These are phyloP conservation scores for Penicillium rolfsii DNA, from an alignment of 2,329 filamentous ascomycete genomes.

Conservation along the genomic window DNA sequence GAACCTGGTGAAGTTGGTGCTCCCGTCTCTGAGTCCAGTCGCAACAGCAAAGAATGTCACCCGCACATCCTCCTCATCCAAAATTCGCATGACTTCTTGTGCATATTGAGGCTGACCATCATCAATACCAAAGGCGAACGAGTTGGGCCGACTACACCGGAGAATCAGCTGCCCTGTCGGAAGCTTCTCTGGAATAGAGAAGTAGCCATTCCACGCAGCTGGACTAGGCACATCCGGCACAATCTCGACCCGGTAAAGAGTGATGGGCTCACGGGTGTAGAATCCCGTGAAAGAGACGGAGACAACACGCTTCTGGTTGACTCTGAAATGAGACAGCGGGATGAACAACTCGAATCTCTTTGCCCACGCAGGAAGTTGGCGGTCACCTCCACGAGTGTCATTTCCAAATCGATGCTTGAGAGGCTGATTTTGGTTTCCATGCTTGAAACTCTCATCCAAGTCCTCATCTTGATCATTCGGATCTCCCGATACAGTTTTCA, in stretches of 20 bases:
- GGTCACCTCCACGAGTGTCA: background rate
- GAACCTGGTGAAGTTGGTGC: constrained; percentile 64
- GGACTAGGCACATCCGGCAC: constrained; percentile 56
- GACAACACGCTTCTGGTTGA: constrained; percentile 59
- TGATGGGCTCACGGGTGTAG: constrained; percentile 56
- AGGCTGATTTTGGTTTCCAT: background rate
- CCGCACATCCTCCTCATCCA: constrained; percentile 64
- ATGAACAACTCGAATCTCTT: constrained; percentile 64
- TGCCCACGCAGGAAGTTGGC: constrained; percentile 20
- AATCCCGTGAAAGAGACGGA: constrained; percentile 68
- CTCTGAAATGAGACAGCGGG: constrained; percentile 67
- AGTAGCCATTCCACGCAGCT: constrained; percentile 34
- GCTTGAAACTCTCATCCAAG: background rate
- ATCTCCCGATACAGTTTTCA: constrained; percentile 10
- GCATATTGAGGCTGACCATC: constrained; percentile 66
- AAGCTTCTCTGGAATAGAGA: constrained; percentile 62
- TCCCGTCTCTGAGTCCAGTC: constrained; percentile 60
- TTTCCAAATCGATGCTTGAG: background rate
- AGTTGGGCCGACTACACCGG: constrained; percentile 68
- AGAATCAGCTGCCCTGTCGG: constrained; percentile 65
- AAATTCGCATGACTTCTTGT: constrained; percentile 63
- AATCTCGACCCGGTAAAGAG: constrained; percentile 64
- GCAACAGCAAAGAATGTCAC: constrained; percentile 75
- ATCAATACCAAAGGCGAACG: constrained; percentile 73
- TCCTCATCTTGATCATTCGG: background rate